These are phyloP conservation scores for Vigna mungo DNA, from an alignment of 306 rosid species.

Conservation along the genomic window DNA sequence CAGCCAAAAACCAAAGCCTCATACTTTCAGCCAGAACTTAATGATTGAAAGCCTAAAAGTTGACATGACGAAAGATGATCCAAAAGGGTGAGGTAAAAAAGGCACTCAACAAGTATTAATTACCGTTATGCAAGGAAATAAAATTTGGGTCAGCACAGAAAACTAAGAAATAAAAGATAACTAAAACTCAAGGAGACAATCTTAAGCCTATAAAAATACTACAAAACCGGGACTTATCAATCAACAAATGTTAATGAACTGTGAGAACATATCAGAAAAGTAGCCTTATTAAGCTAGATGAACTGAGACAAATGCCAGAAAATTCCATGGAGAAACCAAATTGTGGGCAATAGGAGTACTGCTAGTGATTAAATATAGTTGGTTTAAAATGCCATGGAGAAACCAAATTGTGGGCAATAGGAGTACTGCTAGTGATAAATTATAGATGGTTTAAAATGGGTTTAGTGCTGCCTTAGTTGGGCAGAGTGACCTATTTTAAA, in stretches of 20 bases:
- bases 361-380: neutral
- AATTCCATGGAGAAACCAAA: neutral
- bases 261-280: neutral
- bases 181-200: too few relatives aligned
- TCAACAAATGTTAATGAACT: neutral
- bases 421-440: neutral
- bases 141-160: conserved; percentile 35
- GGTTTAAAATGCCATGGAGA: neutral
- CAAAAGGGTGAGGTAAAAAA: conserved; percentile 34
- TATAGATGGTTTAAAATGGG: neutral
- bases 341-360: neutral
- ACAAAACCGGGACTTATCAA: too few relatives aligned
- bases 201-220: too few relatives aligned
- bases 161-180: too few relatives aligned
- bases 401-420: neutral
- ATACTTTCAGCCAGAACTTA: conserved; percentile 37
- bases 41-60: conserved; percentile 28
- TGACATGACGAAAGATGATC: neutral
- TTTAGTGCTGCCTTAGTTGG: neutral
- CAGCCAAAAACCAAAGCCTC: conserved; percentile 41
- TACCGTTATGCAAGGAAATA: conserved; percentile 37
- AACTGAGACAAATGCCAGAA: neutral
- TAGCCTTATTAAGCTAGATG: neutral
- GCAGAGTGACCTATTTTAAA: neutral
- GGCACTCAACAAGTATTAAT: conserved; percentile 29